Evolutionary conservation across 2,329 filamentous ascomycete species (phyloP).

Genomic region (Fusarium sp.): DNA sequence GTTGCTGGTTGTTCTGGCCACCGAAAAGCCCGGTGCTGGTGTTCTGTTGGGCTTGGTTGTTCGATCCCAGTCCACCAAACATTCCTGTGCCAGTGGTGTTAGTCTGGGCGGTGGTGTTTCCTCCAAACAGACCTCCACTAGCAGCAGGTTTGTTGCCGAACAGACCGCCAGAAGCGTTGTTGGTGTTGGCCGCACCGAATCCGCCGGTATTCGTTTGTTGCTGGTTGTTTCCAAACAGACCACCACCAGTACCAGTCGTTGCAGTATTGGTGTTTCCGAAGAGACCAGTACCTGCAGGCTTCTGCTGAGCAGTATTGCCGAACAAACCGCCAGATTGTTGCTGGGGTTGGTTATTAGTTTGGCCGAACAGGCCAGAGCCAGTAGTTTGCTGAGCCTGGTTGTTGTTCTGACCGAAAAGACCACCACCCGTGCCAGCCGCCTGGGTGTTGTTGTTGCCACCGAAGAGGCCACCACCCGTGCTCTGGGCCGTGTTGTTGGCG

Average conservation of each 20-base stretch:
- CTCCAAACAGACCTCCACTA: constrained; percentile 56
- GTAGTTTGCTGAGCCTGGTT: constrained; percentile 46
- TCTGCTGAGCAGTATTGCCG: constrained; percentile 57
- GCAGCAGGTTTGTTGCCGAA: constrained; percentile 55
- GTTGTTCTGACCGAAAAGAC: constrained; percentile 56
- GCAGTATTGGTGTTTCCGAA: constrained; percentile 41
- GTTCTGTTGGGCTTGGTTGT: constrained; percentile 53
- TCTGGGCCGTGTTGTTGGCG: constrained; percentile 49
- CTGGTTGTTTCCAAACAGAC: constrained; percentile 59
- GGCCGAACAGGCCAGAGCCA: constrained; percentile 51
- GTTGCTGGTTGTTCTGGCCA: constrained; percentile 50
- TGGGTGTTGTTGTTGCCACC: constrained; percentile 55
- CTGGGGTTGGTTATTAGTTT: constrained; percentile 48
- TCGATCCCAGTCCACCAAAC: constrained; percentile 55
- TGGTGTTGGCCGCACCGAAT: constrained; percentile 48
- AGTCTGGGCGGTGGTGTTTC: constrained; percentile 49
- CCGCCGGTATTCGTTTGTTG: constrained; percentile 49
- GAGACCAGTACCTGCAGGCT: constrained; percentile 49
- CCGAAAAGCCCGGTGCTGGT: constrained; percentile 64
- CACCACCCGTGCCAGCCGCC: constrained; percentile 51
- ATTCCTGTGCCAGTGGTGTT: constrained; percentile 55
- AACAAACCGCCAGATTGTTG: constrained; percentile 57
- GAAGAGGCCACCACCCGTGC: constrained; percentile 54
- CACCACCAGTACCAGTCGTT: constrained; percentile 37
- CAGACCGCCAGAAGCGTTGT: constrained; percentile 50